These are phyloP conservation scores for Bondarzewia mesenterica DNA, from an alignment of 1,284 basidiomycete species.

Conservation along the genomic window DNA sequence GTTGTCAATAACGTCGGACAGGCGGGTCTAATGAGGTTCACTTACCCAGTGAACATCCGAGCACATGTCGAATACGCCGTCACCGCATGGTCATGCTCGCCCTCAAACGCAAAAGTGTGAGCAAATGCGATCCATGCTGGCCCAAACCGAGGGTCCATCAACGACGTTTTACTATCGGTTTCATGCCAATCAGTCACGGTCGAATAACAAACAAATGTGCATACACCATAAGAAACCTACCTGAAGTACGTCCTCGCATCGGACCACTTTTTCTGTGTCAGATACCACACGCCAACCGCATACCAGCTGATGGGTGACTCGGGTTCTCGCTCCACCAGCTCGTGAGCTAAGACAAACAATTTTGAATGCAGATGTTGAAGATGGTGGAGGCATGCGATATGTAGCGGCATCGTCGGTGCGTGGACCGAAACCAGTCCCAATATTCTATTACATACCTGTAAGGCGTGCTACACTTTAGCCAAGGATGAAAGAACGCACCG, in stretches of 20 bases:
- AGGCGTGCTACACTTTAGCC: too few relatives aligned
- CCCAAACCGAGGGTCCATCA: conserved; percentile 95
- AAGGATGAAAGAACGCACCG: conserved; percentile 36
- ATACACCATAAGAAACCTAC: conserved; percentile 31
- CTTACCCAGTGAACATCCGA: conserved; percentile 87
- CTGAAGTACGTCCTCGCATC: conserved; percentile 91
- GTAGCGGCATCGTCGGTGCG: conserved; percentile 81
- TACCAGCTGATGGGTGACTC: conserved; percentile 95
- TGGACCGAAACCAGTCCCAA: conserved; percentile 77
- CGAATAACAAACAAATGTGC: background rate
- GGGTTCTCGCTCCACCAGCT: conserved; percentile 90
- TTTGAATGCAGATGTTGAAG: conserved; percentile 85
- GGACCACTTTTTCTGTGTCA: conserved; percentile 77
- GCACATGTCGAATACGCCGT: conserved; percentile 97
- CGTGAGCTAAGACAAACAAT: conserved; percentile 93
- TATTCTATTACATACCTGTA: conserved; percentile 46
- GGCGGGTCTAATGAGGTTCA: background rate
- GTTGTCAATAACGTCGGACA: conserved; percentile 1
- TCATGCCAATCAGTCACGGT: too few relatives aligned
- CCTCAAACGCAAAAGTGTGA: conserved; percentile 94
- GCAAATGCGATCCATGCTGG: conserved; percentile 98
- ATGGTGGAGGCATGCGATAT: conserved; percentile 97
- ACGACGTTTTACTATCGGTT: conserved; percentile 89
- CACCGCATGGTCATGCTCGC: conserved; percentile 97
- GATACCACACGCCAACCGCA: conserved; percentile 97